Evolutionary conservation across 306 rosid genomes (phyloP), one percentile per base, ranked within the genome.

Genomic region (Glycine tomentella): DNA sequence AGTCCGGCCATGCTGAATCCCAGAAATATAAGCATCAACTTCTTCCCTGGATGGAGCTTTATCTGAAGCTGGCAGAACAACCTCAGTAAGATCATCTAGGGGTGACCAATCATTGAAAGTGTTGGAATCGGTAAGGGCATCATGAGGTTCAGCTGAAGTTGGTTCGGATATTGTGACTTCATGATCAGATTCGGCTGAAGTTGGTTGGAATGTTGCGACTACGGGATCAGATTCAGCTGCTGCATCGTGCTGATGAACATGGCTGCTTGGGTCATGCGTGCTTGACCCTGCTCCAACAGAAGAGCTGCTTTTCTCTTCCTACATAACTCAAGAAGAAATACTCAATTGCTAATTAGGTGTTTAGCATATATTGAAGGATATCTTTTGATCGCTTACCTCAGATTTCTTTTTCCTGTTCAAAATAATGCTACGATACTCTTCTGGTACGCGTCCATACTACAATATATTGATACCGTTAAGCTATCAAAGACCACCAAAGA

Each of bases 71-170:
- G 90, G 90, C 83, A 85, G 84, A 20, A 61, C 70, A 68, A 84
- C 36, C 75, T 76, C 83, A 81, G 91, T 92, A 79, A 80, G 84
- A 75, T 94, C 97, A 66, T 92, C 98, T 80, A 80, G 66, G 15
- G 94, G 97, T 46, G 90, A 94, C 97, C 98, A 94, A 42, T 87
- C 83, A 12, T 11, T 12, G 66, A 8, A 33, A 75, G 69, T n/a
- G 45, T 25, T 25, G 31, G 58, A 48, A 14, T 72, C 12, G 71
- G 64, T 53, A 25, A 51, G 78, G 25, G 55, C 49, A 34, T 42
- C 59, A 17, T 36, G 53, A 49, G 25, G 61, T 69, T 72, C 51
- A 46, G 82, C 78, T n/a, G 88, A 76, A 49, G 80, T 68, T 58
- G 82, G 84, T 76, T 65, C 83, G 61, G 84, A 56, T 46, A 62